phyloP scores from a whole-genome alignment of 2,329 filamentous ascomycete genomes.

The Ambrosiella beaveri region DNA sequence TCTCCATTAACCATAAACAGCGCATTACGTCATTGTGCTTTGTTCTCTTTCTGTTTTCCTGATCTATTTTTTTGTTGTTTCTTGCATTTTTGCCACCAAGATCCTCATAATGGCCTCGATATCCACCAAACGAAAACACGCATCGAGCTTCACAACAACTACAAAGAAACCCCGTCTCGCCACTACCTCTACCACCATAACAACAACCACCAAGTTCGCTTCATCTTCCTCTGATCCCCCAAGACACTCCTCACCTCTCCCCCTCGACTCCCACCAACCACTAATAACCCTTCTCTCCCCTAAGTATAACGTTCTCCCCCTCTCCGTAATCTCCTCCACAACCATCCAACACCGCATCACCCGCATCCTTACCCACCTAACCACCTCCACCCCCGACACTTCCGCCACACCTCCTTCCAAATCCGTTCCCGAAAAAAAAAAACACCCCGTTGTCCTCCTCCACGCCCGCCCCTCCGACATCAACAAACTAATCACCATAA shows the following conservation, averaged over 20 bases:
- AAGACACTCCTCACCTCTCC: not conserved
- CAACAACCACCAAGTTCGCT: not conserved
- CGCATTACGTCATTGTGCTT: not conserved
- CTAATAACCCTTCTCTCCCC: constrained; percentile 1
- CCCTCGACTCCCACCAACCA: not conserved
- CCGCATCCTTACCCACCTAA: constrained; percentile 28
- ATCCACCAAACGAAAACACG: constrained; percentile 8
- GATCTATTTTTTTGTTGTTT: not conserved
- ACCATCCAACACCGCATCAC: constrained; percentile 39
- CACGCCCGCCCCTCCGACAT: constrained; percentile 34
- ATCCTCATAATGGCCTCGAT: not conserved
- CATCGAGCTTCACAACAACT: not conserved
- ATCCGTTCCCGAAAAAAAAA: not conserved
- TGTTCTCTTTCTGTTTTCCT: not conserved
- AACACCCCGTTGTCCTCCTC: constrained; percentile 25
- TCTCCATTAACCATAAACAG: no score
- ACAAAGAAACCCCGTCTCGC: constrained; percentile 6
- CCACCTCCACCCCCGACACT: constrained; percentile 14
- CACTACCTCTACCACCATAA: not conserved
- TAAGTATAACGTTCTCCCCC: constrained; percentile 30
- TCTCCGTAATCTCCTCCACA: constrained; percentile 42
- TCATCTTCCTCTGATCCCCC: not conserved
- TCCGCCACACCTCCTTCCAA: not conserved
- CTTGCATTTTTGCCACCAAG: not conserved
- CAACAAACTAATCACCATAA: constrained; percentile 50